phyloP scores from a whole-genome alignment of 2,329 filamentous ascomycete genomes.

The Alternaria postmessia region DNA sequence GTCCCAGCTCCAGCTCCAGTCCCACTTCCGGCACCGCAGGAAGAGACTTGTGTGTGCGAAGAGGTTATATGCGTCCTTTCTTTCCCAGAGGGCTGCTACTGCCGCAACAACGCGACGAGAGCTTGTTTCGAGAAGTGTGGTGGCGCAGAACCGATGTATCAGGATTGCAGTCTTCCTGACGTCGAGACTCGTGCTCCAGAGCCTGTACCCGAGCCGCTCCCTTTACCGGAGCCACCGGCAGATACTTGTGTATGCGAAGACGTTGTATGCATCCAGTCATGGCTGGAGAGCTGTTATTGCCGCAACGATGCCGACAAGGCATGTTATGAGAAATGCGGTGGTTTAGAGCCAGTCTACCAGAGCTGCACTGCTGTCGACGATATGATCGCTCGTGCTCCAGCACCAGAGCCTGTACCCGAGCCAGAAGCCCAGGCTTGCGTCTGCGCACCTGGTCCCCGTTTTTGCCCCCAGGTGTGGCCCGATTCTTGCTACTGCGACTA shows the following conservation, averaged over 20 bases:
- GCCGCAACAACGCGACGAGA: conserved; percentile 28
- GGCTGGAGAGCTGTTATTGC: conserved; percentile 27
- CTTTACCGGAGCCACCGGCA: not conserved
- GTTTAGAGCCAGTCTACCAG: not conserved
- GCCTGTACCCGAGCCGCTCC: not conserved
- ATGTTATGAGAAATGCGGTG: conserved; percentile 38
- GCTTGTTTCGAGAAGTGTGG: conserved; percentile 41
- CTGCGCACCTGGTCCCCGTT: conserved; percentile 23
- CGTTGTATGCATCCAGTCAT: conserved; percentile 31
- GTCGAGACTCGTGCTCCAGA: not conserved
- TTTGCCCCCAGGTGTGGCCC: conserved; percentile 36
- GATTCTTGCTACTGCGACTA: conserved; percentile 43
- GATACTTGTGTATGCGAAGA: conserved; percentile 30
- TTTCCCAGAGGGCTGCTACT: conserved; percentile 40
- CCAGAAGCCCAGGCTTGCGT: conserved; percentile 1
- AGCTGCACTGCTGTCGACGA: not conserved
- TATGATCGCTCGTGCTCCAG: not conserved
- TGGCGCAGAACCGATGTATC: not conserved
- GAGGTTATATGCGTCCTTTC: conserved; percentile 27
- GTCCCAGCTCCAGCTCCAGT: not conserved
- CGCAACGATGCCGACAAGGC: conserved; percentile 29
- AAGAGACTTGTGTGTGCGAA: conserved; percentile 22
- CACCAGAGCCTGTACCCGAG: not conserved
- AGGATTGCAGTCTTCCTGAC: not conserved
- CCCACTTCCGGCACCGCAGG: not conserved